Evolutionary conservation across 1,284 basidiomycete species (phyloP), one percentile per base, ranked within the genome.

Genomic region (Anthracocystis walkeri): DNA sequence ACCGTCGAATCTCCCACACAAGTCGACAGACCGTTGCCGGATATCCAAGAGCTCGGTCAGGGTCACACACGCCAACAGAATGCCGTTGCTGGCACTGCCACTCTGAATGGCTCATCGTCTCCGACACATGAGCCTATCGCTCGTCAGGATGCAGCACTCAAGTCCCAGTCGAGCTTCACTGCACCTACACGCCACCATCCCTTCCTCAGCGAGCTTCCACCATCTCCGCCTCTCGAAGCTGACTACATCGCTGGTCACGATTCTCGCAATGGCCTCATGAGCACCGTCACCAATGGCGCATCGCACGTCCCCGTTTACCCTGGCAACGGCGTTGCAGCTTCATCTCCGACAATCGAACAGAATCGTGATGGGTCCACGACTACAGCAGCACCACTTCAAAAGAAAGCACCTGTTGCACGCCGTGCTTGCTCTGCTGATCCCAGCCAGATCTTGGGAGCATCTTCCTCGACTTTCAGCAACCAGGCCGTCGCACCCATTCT

Each of bases 121-220:
- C 16, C 51, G 23, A 8, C 52, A 27, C 21, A 27, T 0, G 57
- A 54, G 18, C 25, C 65, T 7, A 21, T 68, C 10, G 58, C 42
- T 44, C 45, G 42, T 33, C 65, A 76, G 16, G 71, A 74, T 45
- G 56, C 55, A 27, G 72, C 72, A 7, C 61, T 65, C 59, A 77
- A 71, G 40, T 68, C 65, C 11, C 69, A 72, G 44, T 64, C 61
- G 23, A 68, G 66, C 60, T 75, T 66, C 56, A 77, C 75, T 4
- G 77, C 77, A 3, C 75, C 75, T 4, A 71, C 75, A 11, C 64
- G 75, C 10, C 71, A 75, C 35, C 74, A 79, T 56, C 75, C 79
- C 2, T 70, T 81, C 21, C 65, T 80, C 52, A 72, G 76, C 65
- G 80, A 82, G 58, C 71, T 82, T 16, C 80, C 80, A 38, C 80